A percentile compares a stretch with the other conserved stretches of the same genome.
Evolutionary conservation across 2,329 filamentous ascomycete species (phyloP).

Genomic region (Stagonosporopsis chrysanthemi): DNA sequence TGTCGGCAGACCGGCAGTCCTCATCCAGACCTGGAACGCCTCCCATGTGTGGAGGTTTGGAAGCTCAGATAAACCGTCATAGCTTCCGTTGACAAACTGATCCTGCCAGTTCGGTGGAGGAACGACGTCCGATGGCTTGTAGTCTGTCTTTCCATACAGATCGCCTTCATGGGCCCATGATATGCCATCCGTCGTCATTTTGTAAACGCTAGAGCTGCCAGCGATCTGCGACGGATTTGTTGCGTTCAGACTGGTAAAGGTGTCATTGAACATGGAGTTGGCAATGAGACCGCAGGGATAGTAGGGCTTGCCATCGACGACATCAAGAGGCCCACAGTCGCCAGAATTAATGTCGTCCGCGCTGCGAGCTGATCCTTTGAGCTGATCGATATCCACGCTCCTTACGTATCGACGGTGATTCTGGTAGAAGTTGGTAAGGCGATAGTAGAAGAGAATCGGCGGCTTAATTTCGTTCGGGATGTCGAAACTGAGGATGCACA

Average conservation of each 20-base stretch:
- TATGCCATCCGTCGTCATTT: slow-evolving; percentile 79
- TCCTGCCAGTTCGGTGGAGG: slow-evolving; percentile 87
- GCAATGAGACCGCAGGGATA: slow-evolving; percentile 97
- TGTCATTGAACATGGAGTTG: slow-evolving; percentile 97
- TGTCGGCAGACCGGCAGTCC: slow-evolving; percentile 88
- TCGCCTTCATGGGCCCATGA: slow-evolving; percentile 86
- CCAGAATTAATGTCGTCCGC: slow-evolving; percentile 69
- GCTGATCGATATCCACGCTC: slow-evolving; percentile 82
- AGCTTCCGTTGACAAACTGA: slow-evolving; percentile 71
- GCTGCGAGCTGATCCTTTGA: slow-evolving; percentile 74
- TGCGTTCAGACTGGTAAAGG: slow-evolving; percentile 71
- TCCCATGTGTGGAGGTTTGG: slow-evolving; percentile 79
- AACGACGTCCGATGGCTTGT: slow-evolving; percentile 69
- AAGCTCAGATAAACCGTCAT: slow-evolving; percentile 67
- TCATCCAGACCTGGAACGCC: slow-evolving; percentile 98
- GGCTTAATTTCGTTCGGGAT: slow-evolving; percentile 80
- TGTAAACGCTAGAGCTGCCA: slow-evolving; percentile 62
- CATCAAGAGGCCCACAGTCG: slow-evolving; percentile 75
- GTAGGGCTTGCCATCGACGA: slow-evolving; percentile 67
- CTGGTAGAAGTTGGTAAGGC: slow-evolving; percentile 97
- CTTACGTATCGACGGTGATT: slow-evolving; percentile 97
- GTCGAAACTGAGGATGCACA: slow-evolving; percentile 78
- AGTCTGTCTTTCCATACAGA: slow-evolving; percentile 76
- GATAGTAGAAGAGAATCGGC: slow-evolving; percentile 92
- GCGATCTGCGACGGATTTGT: slow-evolving; percentile 59